Percentiles rank a stretch among this genome's conserved stretches.
These are phyloP conservation scores for Neolentinus lepideus DNA, from an alignment of 1,284 basidiomycete genomes.

Conservation along the genomic window DNA sequence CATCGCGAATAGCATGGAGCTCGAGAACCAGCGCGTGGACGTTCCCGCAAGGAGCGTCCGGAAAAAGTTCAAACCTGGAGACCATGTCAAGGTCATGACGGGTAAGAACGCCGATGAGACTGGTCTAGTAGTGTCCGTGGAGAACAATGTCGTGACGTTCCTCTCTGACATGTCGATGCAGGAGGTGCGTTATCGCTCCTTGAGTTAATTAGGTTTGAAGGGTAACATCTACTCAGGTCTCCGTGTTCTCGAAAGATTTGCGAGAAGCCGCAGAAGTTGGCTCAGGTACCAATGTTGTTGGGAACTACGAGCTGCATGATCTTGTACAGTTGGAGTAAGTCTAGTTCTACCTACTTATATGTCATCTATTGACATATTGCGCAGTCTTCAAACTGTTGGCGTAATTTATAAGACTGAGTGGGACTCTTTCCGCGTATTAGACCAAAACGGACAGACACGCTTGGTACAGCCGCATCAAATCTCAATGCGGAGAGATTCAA, in stretches of 20 bases:
- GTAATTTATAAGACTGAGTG: conserved; percentile 98
- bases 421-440: conserved; percentile 91
- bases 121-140: conserved; percentile 90
- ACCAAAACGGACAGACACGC: conserved; percentile 88
- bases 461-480: conserved; percentile 95
- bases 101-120: conserved; percentile 95
- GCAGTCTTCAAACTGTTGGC: conserved; percentile 85
- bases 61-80: conserved; percentile 94
- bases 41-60: conserved; percentile 86
- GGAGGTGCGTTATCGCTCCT: conserved; percentile 76
- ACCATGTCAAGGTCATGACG: conserved; percentile 97
- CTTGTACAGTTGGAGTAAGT: conserved; percentile 93
- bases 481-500: conserved; percentile 81
- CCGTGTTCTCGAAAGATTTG: conserved; percentile 96
- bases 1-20: conserved; percentile 74
- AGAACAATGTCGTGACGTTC: conserved; percentile 91
- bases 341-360: conserved; percentile 2
- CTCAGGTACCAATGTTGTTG: conserved; percentile 81
- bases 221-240: too few species aligned
- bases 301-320: conserved; percentile 94
- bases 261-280: conserved; percentile 97
- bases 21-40: conserved; percentile 81
- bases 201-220: too few species aligned
- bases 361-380: conserved; percentile 8
- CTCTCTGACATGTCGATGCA: conserved; percentile 96